Conservation (phyloP, 768 basidiomycete genomes). For the Mrakia gelida region DNA sequence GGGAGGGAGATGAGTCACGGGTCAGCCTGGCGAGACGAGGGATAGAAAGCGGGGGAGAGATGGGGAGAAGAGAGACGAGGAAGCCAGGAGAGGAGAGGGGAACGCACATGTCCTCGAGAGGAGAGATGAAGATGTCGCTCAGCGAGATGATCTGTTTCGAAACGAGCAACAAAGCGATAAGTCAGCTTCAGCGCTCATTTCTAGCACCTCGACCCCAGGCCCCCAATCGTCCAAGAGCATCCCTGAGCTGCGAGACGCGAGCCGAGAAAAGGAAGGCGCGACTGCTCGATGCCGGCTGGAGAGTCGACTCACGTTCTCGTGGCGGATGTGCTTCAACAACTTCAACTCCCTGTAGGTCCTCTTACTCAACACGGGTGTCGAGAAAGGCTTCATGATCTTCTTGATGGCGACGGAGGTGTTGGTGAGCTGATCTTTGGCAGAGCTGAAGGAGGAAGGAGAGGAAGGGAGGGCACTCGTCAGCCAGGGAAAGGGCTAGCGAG, state of each 20-base stretch:
- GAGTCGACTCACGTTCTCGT: constrained; percentile 74
- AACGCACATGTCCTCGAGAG: constrained; percentile 91
- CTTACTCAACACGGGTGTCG: constrained; percentile 93
- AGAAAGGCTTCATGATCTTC: constrained; percentile 99
- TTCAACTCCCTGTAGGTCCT: constrained; percentile 97
- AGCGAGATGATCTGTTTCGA: constrained; percentile 83
- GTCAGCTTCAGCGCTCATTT: constrained; percentile 15
- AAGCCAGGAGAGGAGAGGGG: not conserved
- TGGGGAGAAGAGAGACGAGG: not conserved
- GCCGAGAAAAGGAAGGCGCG: constrained; percentile 3
- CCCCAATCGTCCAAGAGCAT: too few species aligned
- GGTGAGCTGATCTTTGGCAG: constrained; percentile 91
- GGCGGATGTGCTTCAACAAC: constrained; percentile 94
- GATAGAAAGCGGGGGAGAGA: not conserved
- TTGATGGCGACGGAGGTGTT: constrained; percentile 94
- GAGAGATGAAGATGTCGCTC: constrained; percentile 98
- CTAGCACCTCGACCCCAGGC: not conserved
- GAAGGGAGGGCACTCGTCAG: constrained; percentile 19
- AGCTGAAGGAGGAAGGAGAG: constrained; percentile 51
- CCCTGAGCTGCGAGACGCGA: not conserved
- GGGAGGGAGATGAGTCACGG: constrained; percentile 24
- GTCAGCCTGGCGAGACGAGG: constrained; percentile 17
- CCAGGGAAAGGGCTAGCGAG: constrained; percentile 1
- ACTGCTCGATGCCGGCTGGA: not conserved
- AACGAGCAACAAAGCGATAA: not conserved